Evolutionary conservation across 2,329 filamentous ascomycete species (phyloP).

Genomic region (Huntiella decipiens): DNA sequence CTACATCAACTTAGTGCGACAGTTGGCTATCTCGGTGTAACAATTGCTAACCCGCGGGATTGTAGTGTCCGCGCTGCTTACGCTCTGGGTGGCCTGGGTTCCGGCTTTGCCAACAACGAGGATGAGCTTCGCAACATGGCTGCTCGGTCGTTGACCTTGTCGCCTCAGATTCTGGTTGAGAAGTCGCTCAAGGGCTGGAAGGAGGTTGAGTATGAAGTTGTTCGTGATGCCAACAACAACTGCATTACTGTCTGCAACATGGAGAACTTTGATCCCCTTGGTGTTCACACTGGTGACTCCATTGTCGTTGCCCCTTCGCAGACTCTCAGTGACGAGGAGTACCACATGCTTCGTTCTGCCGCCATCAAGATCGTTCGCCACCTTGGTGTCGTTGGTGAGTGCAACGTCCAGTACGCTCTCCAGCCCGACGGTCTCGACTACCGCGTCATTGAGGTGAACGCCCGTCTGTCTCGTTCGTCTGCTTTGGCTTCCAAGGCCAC

Average conservation of each 20-base stretch:
- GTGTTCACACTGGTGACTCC: slow-evolving; percentile 95
- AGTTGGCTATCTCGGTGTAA: background rate
- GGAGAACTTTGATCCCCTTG: slow-evolving; percentile 40
- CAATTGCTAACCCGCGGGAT: background rate
- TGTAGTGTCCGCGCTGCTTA: slow-evolving; percentile 69
- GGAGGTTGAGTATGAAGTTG: slow-evolving; percentile 96
- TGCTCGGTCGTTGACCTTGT: slow-evolving; percentile 77
- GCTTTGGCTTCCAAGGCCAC: slow-evolving; percentile 95
- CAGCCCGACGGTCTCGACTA: slow-evolving; percentile 96
- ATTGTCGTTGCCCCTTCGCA: slow-evolving; percentile 96
- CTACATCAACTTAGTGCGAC: too few species aligned
- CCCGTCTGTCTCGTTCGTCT: slow-evolving; percentile 91
- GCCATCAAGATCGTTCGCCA: slow-evolving; percentile 98
- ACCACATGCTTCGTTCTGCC: slow-evolving; percentile 95
- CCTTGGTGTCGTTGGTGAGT: slow-evolving; percentile 91
- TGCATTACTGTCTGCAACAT: slow-evolving; percentile 85
- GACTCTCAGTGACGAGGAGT: slow-evolving; percentile 94
- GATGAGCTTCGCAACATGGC: slow-evolving; percentile 90
- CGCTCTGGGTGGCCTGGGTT: slow-evolving; percentile 86
- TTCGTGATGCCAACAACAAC: slow-evolving; percentile 93
- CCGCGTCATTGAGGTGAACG: slow-evolving; percentile 97
- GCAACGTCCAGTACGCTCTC: slow-evolving; percentile 94
- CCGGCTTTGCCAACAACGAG: slow-evolving; percentile 83
- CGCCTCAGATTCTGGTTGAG: slow-evolving; percentile 92
- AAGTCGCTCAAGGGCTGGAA: slow-evolving; percentile 99